Evolutionary conservation across 192 early-diverging fungal species (phyloP).

Genomic region (Spizellomyces sp.): DNA sequence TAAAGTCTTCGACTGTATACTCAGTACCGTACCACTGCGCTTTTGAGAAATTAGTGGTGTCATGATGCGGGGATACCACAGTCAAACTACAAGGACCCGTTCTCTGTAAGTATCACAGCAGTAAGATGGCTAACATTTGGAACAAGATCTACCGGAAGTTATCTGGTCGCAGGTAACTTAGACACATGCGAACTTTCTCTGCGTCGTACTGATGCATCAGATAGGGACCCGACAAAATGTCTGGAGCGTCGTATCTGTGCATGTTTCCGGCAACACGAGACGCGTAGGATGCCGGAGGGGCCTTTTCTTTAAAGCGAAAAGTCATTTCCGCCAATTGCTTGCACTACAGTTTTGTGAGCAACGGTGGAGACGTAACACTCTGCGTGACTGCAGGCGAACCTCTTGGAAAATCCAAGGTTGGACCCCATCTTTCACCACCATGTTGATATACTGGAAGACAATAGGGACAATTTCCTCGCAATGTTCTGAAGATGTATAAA

Average conservation of each 20-base stretch:
- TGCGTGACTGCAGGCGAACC: slow-evolving; percentile 30
- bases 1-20: slow-evolving; percentile 69
- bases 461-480: slow-evolving; percentile 79
- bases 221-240: slow-evolving; percentile 68
- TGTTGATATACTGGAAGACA: slow-evolving; percentile 87
- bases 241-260: slow-evolving; percentile 75
- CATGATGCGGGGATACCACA: slow-evolving; percentile 44
- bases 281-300: slow-evolving; percentile 62
- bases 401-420: slow-evolving; percentile 85
- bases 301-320: slow-evolving; percentile 58
- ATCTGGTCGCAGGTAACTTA: slow-evolving; percentile 61
- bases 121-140: background rate
- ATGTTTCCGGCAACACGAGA: slow-evolving; percentile 74
- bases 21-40: slow-evolving; percentile 84
- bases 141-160: slow-evolving; percentile 50
- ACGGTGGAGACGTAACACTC: background rate
- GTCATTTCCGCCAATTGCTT: slow-evolving; percentile 36
- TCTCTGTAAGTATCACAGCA: background rate
- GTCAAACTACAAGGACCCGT: slow-evolving; percentile 21
- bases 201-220: slow-evolving; percentile 71
- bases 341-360: slow-evolving; percentile 17
- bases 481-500: slow-evolving; percentile 37
- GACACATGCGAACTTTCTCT: slow-evolving; percentile 62
- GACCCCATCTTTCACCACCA: slow-evolving; percentile 72
- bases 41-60: slow-evolving; percentile 43